phyloP scores from a whole-genome alignment of 495 filamentous ascomycete genomes.

The Amorphotheca resinae region DNA sequence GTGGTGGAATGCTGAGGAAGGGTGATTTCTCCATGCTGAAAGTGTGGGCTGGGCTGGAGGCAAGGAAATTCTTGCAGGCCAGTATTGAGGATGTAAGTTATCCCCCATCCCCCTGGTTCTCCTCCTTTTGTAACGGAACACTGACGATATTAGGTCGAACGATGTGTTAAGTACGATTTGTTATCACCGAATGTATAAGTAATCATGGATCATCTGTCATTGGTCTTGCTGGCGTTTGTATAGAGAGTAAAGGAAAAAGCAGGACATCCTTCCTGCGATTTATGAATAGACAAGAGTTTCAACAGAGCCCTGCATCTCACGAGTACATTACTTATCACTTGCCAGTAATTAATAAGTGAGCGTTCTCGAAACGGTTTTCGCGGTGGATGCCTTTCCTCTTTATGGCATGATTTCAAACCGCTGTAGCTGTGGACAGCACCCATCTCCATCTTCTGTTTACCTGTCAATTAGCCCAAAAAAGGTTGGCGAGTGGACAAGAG shows the following conservation, averaged over 20 bases:
- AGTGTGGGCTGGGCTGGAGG: conserved; percentile 87
- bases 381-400: too few relatives aligned
- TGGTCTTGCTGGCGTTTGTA: conserved; percentile 1
- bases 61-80: conserved; percentile 74
- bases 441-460: too few relatives aligned
- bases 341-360: too few relatives aligned
- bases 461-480: too few relatives aligned
- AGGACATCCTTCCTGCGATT: too few relatives aligned
- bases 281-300: too few relatives aligned
- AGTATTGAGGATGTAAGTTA: conserved; percentile 70
- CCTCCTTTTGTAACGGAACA: conserved; percentile 16
- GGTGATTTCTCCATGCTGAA: conserved; percentile 90
- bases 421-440: too few relatives aligned
- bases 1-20: conserved; percentile 49
- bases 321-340: too few relatives aligned
- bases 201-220: not conserved
- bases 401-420: too few relatives aligned
- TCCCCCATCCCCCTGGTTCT: not conserved
- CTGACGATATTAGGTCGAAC: conserved; percentile 39
- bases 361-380: too few relatives aligned
- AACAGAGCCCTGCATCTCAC: too few relatives aligned
- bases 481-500: too few relatives aligned
- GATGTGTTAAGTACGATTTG: conserved; percentile 73
- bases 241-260: not conserved
- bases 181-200: conserved; percentile 66